These are phyloP conservation scores for Pseudohyphozyma bogoriensis DNA, from an alignment of 768 basidiomycete species.

Conservation along the genomic window DNA sequence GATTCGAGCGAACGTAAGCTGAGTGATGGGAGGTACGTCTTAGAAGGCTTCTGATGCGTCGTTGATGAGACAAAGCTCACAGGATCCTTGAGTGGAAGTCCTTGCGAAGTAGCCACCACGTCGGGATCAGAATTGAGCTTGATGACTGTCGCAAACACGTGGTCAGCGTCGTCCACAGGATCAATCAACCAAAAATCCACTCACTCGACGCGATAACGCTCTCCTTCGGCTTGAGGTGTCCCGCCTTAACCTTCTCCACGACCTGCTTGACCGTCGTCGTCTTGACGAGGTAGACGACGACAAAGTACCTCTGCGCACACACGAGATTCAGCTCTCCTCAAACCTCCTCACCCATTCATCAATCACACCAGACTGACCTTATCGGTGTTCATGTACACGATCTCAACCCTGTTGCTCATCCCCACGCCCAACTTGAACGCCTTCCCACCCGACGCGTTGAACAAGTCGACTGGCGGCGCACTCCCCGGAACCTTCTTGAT, in stretches of 20 bases:
- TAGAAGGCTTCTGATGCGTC: conserved; percentile 4
- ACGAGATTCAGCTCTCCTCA: not conserved
- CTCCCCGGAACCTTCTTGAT: conserved; percentile 92
- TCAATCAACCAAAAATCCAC: not conserved
- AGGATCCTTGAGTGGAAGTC: conserved; percentile 86
- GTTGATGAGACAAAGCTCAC: conserved; percentile 46
- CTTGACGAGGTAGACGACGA: conserved; percentile 76
- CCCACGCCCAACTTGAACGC: not conserved
- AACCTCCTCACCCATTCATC: not conserved
- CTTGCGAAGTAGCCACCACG: conserved; percentile 77
- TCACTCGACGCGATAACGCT: conserved; percentile 61
- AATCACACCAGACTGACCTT: conserved; percentile 32
- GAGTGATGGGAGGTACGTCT: conserved; percentile 6
- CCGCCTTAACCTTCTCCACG: conserved; percentile 57
- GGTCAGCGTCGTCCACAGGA: not conserved
- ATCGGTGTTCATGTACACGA: conserved; percentile 36
- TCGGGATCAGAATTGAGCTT: conserved; percentile 56
- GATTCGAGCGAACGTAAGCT: conserved; percentile 82
- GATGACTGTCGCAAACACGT: conserved; percentile 8
- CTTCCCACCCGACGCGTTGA: not conserved
- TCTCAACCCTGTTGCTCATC: conserved; percentile 15
- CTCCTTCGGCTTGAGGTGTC: conserved; percentile 54
- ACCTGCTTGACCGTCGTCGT: conserved; percentile 58
- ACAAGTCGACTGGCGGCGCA: conserved; percentile 54
- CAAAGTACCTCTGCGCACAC: conserved; percentile 72